Conservation (phyloP, 768 basidiomycete genomes). For the Lentinula lateritia region DNA sequence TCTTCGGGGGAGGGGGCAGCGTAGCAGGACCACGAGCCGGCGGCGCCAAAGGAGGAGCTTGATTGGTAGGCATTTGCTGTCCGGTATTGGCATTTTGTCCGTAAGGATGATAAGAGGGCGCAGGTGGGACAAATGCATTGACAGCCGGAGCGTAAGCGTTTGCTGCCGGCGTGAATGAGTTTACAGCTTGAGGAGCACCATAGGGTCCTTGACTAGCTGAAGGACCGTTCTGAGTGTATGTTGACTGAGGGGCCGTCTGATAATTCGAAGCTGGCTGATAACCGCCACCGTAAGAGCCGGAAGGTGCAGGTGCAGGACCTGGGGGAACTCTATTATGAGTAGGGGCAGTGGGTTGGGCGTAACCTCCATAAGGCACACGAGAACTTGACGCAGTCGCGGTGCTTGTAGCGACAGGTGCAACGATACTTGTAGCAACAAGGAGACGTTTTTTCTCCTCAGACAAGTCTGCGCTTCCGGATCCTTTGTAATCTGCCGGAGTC, state of each 20-base stretch:
- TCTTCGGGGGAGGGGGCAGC: constrained; percentile 49
- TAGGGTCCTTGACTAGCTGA: not conserved
- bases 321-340: constrained; percentile 4
- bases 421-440: constrained; percentile 24
- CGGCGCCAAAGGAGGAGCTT: constrained; percentile 27
- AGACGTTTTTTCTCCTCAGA: constrained; percentile 34
- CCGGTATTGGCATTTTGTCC: constrained; percentile 12
- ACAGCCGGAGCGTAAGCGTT: not conserved
- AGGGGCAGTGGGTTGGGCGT: not conserved
- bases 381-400: not conserved
- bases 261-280: not conserved
- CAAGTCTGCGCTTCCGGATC: constrained; percentile 34
- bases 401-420: constrained; percentile 6
- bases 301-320: constrained; percentile 8
- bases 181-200: not conserved
- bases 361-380: not conserved
- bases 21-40: constrained; percentile 35
- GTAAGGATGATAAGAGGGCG: constrained; percentile 22
- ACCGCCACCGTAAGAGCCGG: constrained; percentile 6
- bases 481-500: constrained; percentile 76
- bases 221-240: not conserved
- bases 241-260: not conserved
- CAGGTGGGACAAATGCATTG: constrained; percentile 4
- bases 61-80: constrained; percentile 27
- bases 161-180: constrained; percentile 9